phyloP scores from a whole-genome alignment of 139 green algal species.

The Chlorella vulgaris region DNA sequence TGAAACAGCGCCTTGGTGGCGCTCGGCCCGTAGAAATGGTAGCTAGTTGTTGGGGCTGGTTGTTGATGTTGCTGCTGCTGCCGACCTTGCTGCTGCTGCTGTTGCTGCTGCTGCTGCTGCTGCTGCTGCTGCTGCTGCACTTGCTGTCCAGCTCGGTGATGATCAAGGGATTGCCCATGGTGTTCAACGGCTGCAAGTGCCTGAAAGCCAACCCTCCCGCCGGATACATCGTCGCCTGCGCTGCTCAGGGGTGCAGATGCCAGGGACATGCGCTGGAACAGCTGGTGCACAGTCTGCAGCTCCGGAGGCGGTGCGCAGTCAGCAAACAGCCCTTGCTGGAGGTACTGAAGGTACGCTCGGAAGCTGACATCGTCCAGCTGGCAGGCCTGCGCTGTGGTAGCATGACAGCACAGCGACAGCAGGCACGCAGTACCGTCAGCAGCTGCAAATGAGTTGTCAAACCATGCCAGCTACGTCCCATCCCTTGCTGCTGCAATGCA shows the following conservation, averaged over 20 bases:
- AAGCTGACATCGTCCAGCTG: conserved; percentile 11
- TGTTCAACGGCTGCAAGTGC: too few relatives aligned
- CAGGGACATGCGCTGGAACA: conserved; percentile 5
- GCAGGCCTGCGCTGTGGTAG: conserved; percentile 5
- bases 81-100: background rate
- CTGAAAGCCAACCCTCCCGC: background rate
- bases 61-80: background rate
- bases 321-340: conserved; percentile 11
- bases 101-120: background rate
- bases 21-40: conserved; percentile 5
- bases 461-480: background rate
- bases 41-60: background rate
- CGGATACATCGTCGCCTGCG: background rate
- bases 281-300: background rate
- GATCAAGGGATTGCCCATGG: too few relatives aligned
- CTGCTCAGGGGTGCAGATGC: background rate
- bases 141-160: background rate
- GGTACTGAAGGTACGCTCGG: conserved; percentile 13
- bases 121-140: background rate
- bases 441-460: background rate
- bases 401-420: background rate
- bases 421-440: background rate
- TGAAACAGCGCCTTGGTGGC: conserved; percentile 2
- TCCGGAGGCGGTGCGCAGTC: conserved; percentile 13
- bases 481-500: background rate